Evolutionary conservation across 2,329 filamentous ascomycete species (phyloP).

Genomic region (Thelonectria discophora): DNA sequence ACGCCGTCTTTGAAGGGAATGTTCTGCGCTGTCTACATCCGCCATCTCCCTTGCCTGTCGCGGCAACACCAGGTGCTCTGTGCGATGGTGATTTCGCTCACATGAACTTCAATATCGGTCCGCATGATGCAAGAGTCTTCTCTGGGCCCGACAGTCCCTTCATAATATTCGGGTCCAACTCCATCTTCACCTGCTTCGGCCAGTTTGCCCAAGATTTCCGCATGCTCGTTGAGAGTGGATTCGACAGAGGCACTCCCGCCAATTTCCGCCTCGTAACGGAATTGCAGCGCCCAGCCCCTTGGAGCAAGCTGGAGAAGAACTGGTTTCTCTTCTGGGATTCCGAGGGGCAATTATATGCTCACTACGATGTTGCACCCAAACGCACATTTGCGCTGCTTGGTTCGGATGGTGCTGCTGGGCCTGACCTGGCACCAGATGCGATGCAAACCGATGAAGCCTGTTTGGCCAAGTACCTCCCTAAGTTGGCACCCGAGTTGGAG

Average conservation of each 20-base stretch:
- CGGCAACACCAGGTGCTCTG: constrained; percentile 53
- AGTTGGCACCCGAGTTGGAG: constrained; percentile 47
- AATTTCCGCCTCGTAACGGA: constrained; percentile 58
- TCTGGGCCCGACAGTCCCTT: constrained; percentile 61
- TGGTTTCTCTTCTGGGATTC: constrained; percentile 70
- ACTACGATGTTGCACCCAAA: constrained; percentile 61
- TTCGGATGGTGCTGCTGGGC: constrained; percentile 56
- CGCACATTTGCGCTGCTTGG: constrained; percentile 59
- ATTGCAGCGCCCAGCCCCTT: constrained; percentile 59
- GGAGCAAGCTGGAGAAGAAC: constrained; percentile 64
- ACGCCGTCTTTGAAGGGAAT: constrained; percentile 55
- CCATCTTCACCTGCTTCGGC: constrained; percentile 63
- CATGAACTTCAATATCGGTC: constrained; percentile 58
- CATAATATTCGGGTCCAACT: constrained; percentile 65
- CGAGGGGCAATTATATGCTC: constrained; percentile 55
- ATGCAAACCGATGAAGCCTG: constrained; percentile 55
- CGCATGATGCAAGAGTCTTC: constrained; percentile 67
- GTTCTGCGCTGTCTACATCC: constrained; percentile 54
- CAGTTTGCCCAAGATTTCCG: constrained; percentile 65
- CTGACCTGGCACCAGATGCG: constrained; percentile 53
- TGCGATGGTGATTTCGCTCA: constrained; percentile 56
- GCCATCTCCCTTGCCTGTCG: constrained; percentile 56
- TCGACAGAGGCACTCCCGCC: constrained; percentile 35
- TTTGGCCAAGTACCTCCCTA: constrained; percentile 56
- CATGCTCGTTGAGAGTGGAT: constrained; percentile 55